A percentile compares a stretch with the other conserved stretches of the same genome.
Conservation (phyloP, 495 filamentous ascomycete species). For the Cladorrhinum samala region DNA sequence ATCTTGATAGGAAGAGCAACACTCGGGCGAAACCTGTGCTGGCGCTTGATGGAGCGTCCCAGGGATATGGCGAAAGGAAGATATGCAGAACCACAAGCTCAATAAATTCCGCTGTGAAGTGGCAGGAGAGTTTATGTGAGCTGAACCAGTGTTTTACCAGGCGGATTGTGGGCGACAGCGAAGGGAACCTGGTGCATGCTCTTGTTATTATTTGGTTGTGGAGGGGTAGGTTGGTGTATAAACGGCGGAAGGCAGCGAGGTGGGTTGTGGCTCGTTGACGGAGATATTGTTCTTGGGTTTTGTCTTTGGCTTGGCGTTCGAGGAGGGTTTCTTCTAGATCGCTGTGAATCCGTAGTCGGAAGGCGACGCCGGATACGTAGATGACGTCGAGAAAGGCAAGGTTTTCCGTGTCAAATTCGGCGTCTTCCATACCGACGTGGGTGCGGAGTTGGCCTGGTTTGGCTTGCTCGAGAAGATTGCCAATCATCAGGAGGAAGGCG, state of each 20-base stretch:
- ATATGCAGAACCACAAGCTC: slow-evolving; percentile 69
- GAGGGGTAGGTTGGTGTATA: slow-evolving; percentile 65
- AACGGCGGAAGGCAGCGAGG: slow-evolving; percentile 63
- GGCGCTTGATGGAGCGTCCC: slow-evolving; percentile 68
- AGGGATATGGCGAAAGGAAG: slow-evolving; percentile 81
- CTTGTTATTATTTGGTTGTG: slow-evolving; percentile 74
- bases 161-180: slow-evolving; percentile 79
- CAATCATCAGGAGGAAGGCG: slow-evolving; percentile 81
- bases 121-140: slow-evolving; percentile 67
- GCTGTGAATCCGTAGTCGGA: slow-evolving; percentile 65
- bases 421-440: slow-evolving; percentile 75
- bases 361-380: slow-evolving; percentile 60
- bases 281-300: slow-evolving; percentile 49
- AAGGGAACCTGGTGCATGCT: slow-evolving; percentile 71
- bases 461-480: slow-evolving; percentile 54
- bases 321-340: slow-evolving; percentile 81
- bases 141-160: slow-evolving; percentile 87
- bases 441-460: slow-evolving; percentile 47
- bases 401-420: slow-evolving; percentile 59
- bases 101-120: slow-evolving; percentile 72
- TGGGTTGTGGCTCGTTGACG: slow-evolving; percentile 62
- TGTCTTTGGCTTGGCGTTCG: slow-evolving; percentile 70
- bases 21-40: slow-evolving; percentile 78
- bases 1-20: slow-evolving; percentile 66
- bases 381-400: slow-evolving; percentile 75